These are phyloP conservation scores for Telopea speciosissima DNA, from an alignment of 177 flowering plant species.

Conservation along the genomic window DNA sequence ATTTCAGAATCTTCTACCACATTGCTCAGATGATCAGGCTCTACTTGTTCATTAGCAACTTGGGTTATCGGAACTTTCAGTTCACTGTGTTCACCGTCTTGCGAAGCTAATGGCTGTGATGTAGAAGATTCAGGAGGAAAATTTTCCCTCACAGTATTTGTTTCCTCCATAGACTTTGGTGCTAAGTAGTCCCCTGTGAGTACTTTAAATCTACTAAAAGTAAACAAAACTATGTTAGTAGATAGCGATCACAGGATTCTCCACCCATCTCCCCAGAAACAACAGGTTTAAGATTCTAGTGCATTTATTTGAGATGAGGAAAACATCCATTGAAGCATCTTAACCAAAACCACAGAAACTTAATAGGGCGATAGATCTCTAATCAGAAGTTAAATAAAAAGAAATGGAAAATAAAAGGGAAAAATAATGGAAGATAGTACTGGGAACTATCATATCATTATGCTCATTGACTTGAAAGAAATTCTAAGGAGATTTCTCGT, in stretches of 20 bases:
- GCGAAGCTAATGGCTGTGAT: slow-evolving; percentile 13
- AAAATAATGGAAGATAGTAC: background rate
- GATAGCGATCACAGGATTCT: background rate
- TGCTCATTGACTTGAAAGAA: background rate
- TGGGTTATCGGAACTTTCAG: slow-evolving; percentile 10
- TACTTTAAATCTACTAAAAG: background rate
- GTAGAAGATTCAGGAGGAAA: slow-evolving; percentile 23
- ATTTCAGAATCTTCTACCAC: slow-evolving; percentile 8
- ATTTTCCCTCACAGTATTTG: slow-evolving; percentile 17
- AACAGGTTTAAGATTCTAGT: background rate
- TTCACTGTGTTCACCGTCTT: slow-evolving; percentile 13
- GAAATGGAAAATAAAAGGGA: background rate
- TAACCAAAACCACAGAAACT: background rate
- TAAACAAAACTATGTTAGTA: background rate
- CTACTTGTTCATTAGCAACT: slow-evolving; percentile 16
- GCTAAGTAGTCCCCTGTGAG: slow-evolving; percentile 11
- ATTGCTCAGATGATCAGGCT: slow-evolving; percentile 11
- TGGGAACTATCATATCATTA: background rate
- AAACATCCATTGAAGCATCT: background rate
- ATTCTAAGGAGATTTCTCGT: background rate
- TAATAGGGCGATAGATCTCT: background rate
- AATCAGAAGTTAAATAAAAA: background rate
- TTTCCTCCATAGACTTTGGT: slow-evolving; percentile 32
- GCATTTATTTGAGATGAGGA: background rate
- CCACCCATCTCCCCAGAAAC: background rate